Evolutionary conservation across 306 rosid genomes (phyloP).

Genomic region (Sphenostylis stenocarpa): DNA sequence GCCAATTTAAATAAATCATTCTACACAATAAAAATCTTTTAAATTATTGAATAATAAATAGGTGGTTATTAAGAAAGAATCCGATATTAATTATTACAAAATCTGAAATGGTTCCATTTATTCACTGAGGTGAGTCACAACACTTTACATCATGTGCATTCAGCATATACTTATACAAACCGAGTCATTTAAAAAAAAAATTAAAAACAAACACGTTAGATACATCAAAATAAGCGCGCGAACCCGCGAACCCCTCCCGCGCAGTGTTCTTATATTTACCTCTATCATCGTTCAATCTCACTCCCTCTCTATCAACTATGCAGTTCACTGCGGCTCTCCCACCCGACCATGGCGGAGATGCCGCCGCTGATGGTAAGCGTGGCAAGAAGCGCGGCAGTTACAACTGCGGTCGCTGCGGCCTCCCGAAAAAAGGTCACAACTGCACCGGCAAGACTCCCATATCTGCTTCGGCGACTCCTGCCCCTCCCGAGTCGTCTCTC

Average conservation of each 20-base stretch:
- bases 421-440: constrained; percentile 80
- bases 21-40: too few species aligned
- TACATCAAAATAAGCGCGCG: constrained; percentile 31
- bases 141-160: too few species aligned
- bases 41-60: background rate
- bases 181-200: background rate
- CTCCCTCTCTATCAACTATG: constrained; percentile 27
- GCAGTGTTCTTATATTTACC: constrained; percentile 11
- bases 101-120: background rate
- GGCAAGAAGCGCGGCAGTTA: constrained; percentile 80
- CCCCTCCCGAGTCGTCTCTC: constrained; percentile 38
- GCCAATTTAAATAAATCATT: background rate
- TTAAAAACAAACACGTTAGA: background rate
- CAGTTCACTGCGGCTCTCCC: constrained; percentile 30
- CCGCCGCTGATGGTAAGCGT: constrained; percentile 31
- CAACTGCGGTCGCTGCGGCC: constrained; percentile 90
- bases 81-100: background rate
- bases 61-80: background rate
- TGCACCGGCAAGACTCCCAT: constrained; percentile 47
- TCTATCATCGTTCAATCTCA: background rate
- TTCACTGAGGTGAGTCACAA: too few species aligned
- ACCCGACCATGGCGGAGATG: constrained; percentile 7
- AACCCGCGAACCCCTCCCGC: constrained; percentile 67
- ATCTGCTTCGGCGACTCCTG: background rate
- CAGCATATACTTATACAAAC: background rate